Evolutionary conservation across 257 asterid genomes (phyloP), one percentile per base, ranked within the genome.

Genomic region (Solanum ahanhuiri): DNA sequence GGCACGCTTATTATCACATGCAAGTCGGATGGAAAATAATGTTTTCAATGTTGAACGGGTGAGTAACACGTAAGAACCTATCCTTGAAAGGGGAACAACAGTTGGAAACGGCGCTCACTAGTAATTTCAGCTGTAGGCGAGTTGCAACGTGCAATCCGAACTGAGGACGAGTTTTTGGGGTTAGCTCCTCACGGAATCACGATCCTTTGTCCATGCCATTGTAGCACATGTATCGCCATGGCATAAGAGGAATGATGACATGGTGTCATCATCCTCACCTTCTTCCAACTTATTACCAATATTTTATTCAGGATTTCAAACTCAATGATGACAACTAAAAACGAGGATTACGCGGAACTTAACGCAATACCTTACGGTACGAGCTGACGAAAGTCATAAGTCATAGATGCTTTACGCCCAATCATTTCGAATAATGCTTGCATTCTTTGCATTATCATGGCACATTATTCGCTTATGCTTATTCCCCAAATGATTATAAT

Each of bases 321-420:
- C 1, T 17, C n/a, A 15, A 51, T 17, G 9, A 51, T 51, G n/a
- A 51, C 1, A 51, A 51, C 60, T 17, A 51, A 51, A 51, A 0
- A 17, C 9, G 60, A 51, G 60, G 60, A 1, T 51, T 51, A 51
- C 1, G 1, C 3, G 3, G 8, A 1, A 51, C n/a, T 51, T 51
- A 17, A 51, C 8, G 5, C 1, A 51, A 51, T 1, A 15, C n/a
- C 60, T 17, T 51, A 51, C 22, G 1, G 0, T 5, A 51, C 3
- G 60, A 51, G 22, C 8, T 1, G 51, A 3, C 5, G 0, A 43
- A 0, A 1, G 15, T 0, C 51, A 43, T 43, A 5, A 15, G 11
- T 1, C 7, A 15, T 2, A 48, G 18, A 48, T 7, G 8, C 58
- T 48, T 48, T 48, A 48, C 3, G 8, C 58, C 58, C 20, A 48